Evolutionary conservation across 2,329 filamentous ascomycete genomes (phyloP).

Genomic region (Claviceps arundinis): DNA sequence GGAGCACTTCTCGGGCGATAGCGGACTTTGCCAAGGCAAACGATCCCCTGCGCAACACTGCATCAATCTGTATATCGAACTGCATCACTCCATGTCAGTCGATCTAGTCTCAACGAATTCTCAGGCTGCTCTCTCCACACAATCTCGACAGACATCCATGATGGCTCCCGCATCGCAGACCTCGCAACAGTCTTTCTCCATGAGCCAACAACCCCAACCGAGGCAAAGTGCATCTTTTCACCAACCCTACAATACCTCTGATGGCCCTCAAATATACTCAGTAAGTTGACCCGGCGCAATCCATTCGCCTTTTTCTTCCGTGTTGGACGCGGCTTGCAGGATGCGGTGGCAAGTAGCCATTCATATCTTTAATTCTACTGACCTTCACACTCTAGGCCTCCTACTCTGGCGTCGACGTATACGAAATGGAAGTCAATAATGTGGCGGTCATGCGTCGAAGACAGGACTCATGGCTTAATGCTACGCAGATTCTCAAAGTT

Average conservation of each 20-base stretch:
- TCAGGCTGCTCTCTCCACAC: background rate
- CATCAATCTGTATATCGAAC: background rate
- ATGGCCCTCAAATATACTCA: conserved; percentile 48
- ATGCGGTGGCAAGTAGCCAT: background rate
- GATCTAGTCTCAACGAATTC: background rate
- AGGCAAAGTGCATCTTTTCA: conserved; percentile 25
- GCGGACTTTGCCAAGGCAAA: background rate
- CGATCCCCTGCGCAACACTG: background rate
- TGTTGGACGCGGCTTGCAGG: too few species aligned
- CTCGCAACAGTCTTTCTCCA: conserved; percentile 42
- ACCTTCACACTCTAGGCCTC: conserved; percentile 43
- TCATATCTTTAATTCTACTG: background rate
- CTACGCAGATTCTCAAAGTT: conserved; percentile 95
- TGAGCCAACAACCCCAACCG: conserved; percentile 40
- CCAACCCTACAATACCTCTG: conserved; percentile 21
- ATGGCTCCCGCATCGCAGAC: conserved; percentile 35
- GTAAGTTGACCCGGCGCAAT: conserved; percentile 24
- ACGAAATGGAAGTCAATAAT: conserved; percentile 94
- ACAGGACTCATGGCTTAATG: conserved; percentile 92
- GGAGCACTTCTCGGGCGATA: background rate
- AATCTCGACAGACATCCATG: background rate
- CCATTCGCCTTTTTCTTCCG: background rate
- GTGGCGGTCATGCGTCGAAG: conserved; percentile 93
- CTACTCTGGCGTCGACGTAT: conserved; percentile 91
- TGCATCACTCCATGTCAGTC: too few species aligned